A percentile compares a stretch with the other conserved stretches of the same genome.
phyloP scores from a whole-genome alignment of 371 early-diverging fungal species.

The Gilbertella persicaria region DNA sequence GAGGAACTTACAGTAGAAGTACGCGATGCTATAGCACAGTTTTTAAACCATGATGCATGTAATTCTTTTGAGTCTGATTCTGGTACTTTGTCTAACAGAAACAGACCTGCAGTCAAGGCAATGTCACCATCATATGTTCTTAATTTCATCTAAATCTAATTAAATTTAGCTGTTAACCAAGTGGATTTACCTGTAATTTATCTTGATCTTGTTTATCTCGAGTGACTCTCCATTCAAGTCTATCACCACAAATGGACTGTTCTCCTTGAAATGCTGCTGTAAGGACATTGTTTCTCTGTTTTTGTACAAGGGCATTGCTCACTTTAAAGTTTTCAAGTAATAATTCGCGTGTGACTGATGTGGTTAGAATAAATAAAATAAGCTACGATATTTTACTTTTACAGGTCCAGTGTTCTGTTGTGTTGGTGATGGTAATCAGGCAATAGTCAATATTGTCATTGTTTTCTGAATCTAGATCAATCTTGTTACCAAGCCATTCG shows the following conservation, averaged over 20 bases:
- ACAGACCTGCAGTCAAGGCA: background rate
- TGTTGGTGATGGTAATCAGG: background rate
- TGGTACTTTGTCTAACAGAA: background rate
- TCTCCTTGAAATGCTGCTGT: constrained; percentile 1
- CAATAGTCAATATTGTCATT: background rate
- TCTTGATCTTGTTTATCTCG: background rate
- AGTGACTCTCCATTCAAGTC: constrained; percentile 2
- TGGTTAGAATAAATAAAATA: background rate
- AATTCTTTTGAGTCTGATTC: background rate
- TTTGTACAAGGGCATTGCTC: background rate
- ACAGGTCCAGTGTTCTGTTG: background rate
- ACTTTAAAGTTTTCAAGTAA: background rate
- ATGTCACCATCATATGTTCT: background rate
- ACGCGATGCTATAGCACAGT: background rate
- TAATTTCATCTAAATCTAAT: background rate
- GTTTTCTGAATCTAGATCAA: background rate
- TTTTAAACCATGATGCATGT: background rate
- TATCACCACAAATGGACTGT: background rate
- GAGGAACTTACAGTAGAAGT: background rate
- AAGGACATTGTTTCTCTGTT: background rate
- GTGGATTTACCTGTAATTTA: background rate
- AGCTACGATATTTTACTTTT: background rate
- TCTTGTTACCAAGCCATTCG: background rate
- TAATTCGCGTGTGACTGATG: background rate
- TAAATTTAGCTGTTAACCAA: background rate